These are phyloP conservation scores for Apiotrichum laibachii DNA, from an alignment of 1,284 basidiomycete species.

Conservation along the genomic window DNA sequence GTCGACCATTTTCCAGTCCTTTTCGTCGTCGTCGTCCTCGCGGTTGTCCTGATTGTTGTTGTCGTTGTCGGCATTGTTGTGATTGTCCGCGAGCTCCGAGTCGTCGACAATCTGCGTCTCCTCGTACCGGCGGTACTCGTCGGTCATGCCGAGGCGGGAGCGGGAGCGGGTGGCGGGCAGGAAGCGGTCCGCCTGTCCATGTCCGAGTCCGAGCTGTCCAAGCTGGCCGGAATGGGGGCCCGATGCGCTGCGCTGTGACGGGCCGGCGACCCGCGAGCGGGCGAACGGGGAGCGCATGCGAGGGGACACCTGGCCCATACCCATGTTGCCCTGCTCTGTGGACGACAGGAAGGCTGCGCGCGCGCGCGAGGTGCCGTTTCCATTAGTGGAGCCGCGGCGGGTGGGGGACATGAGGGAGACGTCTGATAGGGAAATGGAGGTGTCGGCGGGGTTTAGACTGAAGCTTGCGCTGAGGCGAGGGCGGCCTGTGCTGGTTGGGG, in stretches of 20 bases:
- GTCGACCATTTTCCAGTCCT: constrained; percentile 77
- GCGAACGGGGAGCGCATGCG: constrained; percentile 17
- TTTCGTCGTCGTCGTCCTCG: constrained; percentile 57
- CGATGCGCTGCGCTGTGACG: too few relatives aligned
- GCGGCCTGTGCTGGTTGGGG: constrained; percentile 7
- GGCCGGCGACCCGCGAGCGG: neutral
- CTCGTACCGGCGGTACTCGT: neutral
- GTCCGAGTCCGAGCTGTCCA: too few relatives aligned
- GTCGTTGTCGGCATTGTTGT: constrained; percentile 57
- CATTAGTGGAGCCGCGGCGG: neutral
- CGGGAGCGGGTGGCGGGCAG: constrained; percentile 7
- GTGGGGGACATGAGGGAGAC: constrained; percentile 10
- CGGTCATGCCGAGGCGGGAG: constrained; percentile 7
- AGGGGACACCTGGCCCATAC: constrained; percentile 22
- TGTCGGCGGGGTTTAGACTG: constrained; percentile 4
- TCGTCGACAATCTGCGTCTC: constrained; percentile 52
- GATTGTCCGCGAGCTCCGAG: constrained; percentile 55
- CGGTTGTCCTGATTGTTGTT: constrained; percentile 55
- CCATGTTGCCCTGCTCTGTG: constrained; percentile 21
- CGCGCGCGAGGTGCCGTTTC: neutral
- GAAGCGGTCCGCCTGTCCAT: too few relatives aligned
- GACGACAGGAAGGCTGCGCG: constrained; percentile 14
- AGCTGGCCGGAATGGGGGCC: too few relatives aligned
- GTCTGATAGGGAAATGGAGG: constrained; percentile 11
- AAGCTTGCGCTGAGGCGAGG: too few relatives aligned